Evolutionary conservation across 2,329 filamentous ascomycete genomes (phyloP).

Genomic region (Phyllosticta capitalensis): DNA sequence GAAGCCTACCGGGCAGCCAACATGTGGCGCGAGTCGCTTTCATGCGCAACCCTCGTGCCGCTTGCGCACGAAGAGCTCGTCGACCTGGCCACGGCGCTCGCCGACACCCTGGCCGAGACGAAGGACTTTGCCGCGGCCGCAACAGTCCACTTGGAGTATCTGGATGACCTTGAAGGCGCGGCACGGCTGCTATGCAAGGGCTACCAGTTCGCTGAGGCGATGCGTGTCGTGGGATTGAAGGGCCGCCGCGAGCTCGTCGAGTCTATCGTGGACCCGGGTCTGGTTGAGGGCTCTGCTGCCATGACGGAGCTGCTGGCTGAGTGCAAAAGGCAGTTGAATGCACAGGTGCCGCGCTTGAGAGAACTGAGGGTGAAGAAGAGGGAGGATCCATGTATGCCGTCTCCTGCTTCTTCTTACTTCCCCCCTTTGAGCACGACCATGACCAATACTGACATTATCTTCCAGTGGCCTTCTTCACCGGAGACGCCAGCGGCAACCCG

Average conservation of each 20-base stretch:
- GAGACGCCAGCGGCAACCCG: constrained; percentile 39
- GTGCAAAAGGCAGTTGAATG: constrained; percentile 73
- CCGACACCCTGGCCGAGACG: constrained; percentile 68
- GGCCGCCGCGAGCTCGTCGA: constrained; percentile 51
- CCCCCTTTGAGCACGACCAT: neutral
- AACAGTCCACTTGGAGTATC: constrained; percentile 71
- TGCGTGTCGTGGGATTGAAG: constrained; percentile 60
- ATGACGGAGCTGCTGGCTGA: constrained; percentile 90
- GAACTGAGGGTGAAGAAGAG: constrained; percentile 74
- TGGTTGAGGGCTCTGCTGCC: constrained; percentile 69
- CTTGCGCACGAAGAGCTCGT: constrained; percentile 51
- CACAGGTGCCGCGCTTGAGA: constrained; percentile 75
- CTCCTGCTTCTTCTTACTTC: neutral
- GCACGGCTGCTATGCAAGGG: constrained; percentile 76
- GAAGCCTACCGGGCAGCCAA: constrained; percentile 76
- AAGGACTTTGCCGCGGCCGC: constrained; percentile 79
- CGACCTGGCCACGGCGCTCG: constrained; percentile 63
- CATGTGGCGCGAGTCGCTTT: constrained; percentile 86
- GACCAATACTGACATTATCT: neutral
- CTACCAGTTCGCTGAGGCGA: constrained; percentile 80
- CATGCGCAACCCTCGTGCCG: constrained; percentile 61
- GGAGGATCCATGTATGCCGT: constrained; percentile 55
- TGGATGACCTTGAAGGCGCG: constrained; percentile 60
- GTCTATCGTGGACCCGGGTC: constrained; percentile 62
- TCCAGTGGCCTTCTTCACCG: constrained; percentile 70